Base-by-base conservation (phyloP, 257 asterid genomes). In the Paulownia fortunei region DNA sequence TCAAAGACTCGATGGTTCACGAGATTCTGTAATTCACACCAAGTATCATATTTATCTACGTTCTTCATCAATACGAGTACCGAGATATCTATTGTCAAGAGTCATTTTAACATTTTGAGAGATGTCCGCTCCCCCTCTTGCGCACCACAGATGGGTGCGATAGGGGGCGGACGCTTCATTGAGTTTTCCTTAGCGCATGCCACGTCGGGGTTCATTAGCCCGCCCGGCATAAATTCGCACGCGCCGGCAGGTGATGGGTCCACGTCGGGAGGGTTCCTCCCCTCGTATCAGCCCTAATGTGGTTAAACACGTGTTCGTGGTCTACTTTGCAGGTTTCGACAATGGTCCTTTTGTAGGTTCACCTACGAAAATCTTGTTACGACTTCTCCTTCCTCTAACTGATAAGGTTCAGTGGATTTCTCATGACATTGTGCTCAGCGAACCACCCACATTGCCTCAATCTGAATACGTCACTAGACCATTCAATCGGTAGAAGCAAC, bases 331-430 rank as follows among this genome's bases (percentile, higher is more conserved):
- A n/a, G n/a, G n/a, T n/a, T n/a, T 49, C 55, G 55, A 47, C 64
- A 71, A 71, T 71, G 51, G 52, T 71, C 76, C 81, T 83, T 79
- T 77, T 62, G 82, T 80, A 80, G 82, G 90, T 86, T 86, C 87
- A 84, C 90, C 87, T 84, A 84, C 87, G 87, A 86, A 87, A 87
- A 82, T 85, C 88, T 87, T 87, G 88, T 87, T 82, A 80, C 82
- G 81, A 73, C 79, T 81, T 86, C 80, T 82, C 81, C 78, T 82
- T 78, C 78, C 86, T 82, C 82, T 83, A 83, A 83, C 78, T 81
- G 82, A 81, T 71, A 79, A 79, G 74, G 80, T 76, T 63, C 80
- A 63, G 37, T 75, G 79, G 79, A 61, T 64, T 78, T 78, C 77
- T 70, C 82, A 23, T 52, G 68, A 77, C 82, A 71, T 77, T 49